Conservation (phyloP, 228 moss, liverwort and hornwort species). For the Sphagnum fallax region DNA sequence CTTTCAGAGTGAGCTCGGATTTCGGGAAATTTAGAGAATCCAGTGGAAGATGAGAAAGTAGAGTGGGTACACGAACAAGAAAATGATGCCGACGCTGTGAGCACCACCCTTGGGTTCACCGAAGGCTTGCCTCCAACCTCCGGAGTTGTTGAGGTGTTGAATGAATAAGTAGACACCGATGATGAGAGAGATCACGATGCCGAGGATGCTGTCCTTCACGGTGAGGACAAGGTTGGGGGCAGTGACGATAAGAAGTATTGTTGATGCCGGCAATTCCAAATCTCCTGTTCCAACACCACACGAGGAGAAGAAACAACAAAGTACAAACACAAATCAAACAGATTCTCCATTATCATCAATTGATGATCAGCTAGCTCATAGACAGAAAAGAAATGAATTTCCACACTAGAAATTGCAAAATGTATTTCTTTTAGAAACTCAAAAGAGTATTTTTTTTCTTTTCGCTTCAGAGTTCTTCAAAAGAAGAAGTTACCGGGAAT, state of each 20-base stretch:
- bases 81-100: constrained; percentile 59
- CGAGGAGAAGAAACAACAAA: background rate
- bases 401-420: background rate
- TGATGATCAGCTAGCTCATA: background rate
- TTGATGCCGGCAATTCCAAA: constrained; percentile 56
- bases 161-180: constrained; percentile 60
- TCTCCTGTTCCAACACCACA: constrained; percentile 12
- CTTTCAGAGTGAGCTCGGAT: too few species aligned
- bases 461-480: background rate
- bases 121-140: constrained; percentile 65
- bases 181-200: constrained; percentile 21
- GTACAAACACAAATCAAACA: background rate
- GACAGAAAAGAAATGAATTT: background rate
- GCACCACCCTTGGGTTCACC: constrained; percentile 27
- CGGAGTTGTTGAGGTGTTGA: constrained; percentile 53
- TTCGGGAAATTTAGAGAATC: too few species aligned
- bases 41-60: too few species aligned
- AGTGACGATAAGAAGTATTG: constrained; percentile 60
- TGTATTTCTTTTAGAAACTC: too few species aligned
- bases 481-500: background rate
- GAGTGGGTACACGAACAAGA: constrained; percentile 60
- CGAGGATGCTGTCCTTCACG: background rate
- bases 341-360: background rate
- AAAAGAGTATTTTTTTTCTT: background rate
- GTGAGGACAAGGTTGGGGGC: constrained; percentile 27